Evolutionary conservation across 2,329 filamentous ascomycete species (phyloP), one percentile per base, ranked within the genome.

Genomic region (Acrocalymma vagum): DNA sequence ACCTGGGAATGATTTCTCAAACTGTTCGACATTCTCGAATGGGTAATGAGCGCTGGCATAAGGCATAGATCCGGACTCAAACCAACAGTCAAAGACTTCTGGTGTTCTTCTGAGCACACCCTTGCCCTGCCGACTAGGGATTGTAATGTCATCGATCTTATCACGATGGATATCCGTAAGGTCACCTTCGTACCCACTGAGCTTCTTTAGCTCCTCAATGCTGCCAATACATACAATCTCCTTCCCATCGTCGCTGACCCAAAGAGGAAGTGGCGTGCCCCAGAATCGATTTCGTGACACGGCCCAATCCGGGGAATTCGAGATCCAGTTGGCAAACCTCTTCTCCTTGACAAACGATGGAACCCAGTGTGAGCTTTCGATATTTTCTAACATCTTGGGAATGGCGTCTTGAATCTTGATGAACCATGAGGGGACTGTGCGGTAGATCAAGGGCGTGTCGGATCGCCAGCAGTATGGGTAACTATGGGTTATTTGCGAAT

Each of bases 41-140:
- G 92, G 92, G 65, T 95, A 96, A 69, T 96, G 92, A 49, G 88
- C 84, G 53, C 87, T 91, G 27, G 90, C 88, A 65, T 95, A 96
- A 3, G 92, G 92, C 92, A 96, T 96, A 65, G 88, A 92, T 46
- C 92, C 92, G 28, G 91, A 96, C 71, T 96, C 92, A 51, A 96
- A 95, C 91, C 92, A 96, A 67, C 92, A 96, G 72, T 96, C 92
- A 58, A 96, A 96, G 4, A 96, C 90, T 67, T 96, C 91, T 35
- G 90, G 86, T 8, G 94, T 81, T 55, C 92, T 85, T 59, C 81
- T 85, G 48, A 96, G 75, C n/a, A 80, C 78, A 14, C 91, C 92
- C 64, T 93, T 95, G 55, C 92, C 92, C 72, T 86, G 81, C 71
- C 89, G 88, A 66, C 89, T 95, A 1, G 92, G 92, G 51, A 97